Base-by-base conservation (phyloP, 371 early-diverging fungal species). In the Dinochytrium kinnereticum region DNA sequence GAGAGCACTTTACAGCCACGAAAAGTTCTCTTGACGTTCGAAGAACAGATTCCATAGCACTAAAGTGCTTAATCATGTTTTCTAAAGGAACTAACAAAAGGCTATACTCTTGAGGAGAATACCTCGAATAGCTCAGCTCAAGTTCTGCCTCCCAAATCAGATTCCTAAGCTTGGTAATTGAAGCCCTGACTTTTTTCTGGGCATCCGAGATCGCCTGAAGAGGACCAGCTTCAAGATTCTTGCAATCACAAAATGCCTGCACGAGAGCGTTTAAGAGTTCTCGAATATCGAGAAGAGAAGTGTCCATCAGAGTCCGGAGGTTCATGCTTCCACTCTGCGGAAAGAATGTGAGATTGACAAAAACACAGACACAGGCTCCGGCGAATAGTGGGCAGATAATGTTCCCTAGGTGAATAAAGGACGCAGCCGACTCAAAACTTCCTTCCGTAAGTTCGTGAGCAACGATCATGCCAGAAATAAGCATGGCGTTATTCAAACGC, bases 1-100 rank as follows among this genome's bases (percentile, higher is more conserved):
- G n/a, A 66, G 1, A 83, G 84, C 1, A 74, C 80, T 44, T 44
- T 55, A 26, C 10, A 55, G 64, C 2, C 64, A 36, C 64, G 10
- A 37, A 30, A 19, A 64, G 30, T 36, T 64, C 64, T 13, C 24
- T 28, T 24, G 30, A 19, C 28, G 64, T 34, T 36, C 24, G 26
- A 5, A 64, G 2, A 13, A 64, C 64, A 3, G 64, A 64, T 24
- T 64, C 34, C 64, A 64, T 64, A 15, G 10, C 64, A 37, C 64
- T 33, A 37, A 64, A 37, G 24, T 64, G 64, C 64, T 64, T 64
- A 28, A 37, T 64, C 34, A 64, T 30, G 24, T 30, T 34, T 36
- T 64, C 64, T 13, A 64, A 33, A 28, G 64, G 64, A 28, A 17
- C 34, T 2, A 64, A 13, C 33, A 64, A 34, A 3, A 37, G 17